Evolutionary conservation across 225 moss, liverwort and hornwort species (phyloP).

Genomic region (Takakia lepidozioides): DNA sequence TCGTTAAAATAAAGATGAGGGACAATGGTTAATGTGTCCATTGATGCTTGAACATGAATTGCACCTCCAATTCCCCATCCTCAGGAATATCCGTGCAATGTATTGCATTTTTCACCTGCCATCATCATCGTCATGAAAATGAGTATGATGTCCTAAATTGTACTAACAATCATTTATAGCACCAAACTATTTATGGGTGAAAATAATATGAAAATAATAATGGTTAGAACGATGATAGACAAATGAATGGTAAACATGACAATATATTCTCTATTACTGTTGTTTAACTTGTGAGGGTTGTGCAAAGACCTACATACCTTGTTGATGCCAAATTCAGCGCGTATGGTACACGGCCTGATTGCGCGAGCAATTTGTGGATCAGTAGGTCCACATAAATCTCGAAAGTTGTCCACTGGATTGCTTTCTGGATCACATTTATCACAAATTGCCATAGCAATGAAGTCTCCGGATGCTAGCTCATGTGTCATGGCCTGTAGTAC

Average conservation of each 20-base stretch:
- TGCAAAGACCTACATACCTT: constrained; percentile 54
- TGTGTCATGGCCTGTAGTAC: constrained; percentile 67
- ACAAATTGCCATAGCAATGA: constrained; percentile 61
- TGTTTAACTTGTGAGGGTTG: too few species aligned
- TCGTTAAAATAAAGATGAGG: too few species aligned
- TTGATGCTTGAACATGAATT: constrained; percentile 69
- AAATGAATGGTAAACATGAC: too few species aligned
- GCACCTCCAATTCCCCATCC: constrained; percentile 63
- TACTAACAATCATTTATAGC: too few species aligned
- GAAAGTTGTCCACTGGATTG: constrained; percentile 59
- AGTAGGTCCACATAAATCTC: constrained; percentile 74
- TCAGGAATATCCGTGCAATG: constrained; percentile 80
- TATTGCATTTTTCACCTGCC: constrained; percentile 75
- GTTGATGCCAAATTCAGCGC: constrained; percentile 78
- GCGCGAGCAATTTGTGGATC: constrained; percentile 64
- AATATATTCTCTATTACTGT: too few species aligned
- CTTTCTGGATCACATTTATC: constrained; percentile 32
- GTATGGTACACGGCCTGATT: constrained; percentile 65
- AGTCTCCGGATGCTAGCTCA: constrained; percentile 71
- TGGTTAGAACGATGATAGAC: too few species aligned
- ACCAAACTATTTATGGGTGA: too few species aligned
- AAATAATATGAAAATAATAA: too few species aligned
- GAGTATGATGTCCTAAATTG: too few species aligned
- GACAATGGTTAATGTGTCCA: too few species aligned
- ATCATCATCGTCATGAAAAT: too few species aligned